Evolutionary conservation across 306 rosid species (phyloP), one percentile per base, ranked within the genome.

Genomic region (Vicia villosa): DNA sequence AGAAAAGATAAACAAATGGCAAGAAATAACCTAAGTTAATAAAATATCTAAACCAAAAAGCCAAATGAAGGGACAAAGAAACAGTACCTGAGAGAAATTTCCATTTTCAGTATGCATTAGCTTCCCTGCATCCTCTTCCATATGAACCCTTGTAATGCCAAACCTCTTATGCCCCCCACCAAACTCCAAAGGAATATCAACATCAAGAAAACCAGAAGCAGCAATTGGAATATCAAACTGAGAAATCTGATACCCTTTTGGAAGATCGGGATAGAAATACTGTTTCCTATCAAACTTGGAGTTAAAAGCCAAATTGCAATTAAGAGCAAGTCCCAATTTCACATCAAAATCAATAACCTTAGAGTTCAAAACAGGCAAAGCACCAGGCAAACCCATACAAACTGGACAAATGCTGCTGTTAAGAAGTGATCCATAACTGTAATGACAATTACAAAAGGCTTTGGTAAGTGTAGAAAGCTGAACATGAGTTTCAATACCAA

Each of bases 101-200:
- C 89, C 97, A 73, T 65, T 85, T 7, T 93, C 97, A 6, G 97
- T 83, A 77, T 93, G 98, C 40, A 93, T 76, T 63, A 93, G 80
- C 84, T 93, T 93, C 69, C 97, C 98, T 0, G 97, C 98, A 88
- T 93, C 97, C 86, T 93, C 98, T 85, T 93, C 96, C 97, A 93
- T 90, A 80, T 93, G 98, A 77, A 93, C 98, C 82, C 98, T 90
- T 43, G 98, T 90, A 77, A 93, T 78, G 63, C 98, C 98, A 78
- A 93, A 90, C 71, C 79, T 86, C 83, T 82, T 86, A 74, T 87
- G 97, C 63, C 97, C 96, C 3, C 98, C 97, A 46, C 98, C 98
- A 84, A 72, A 88, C 76, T 87, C 97, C 64, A 88, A 47, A 0
- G 96, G 98, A 83, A 94, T 82, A 71, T 90, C 98, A 47, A 94